These are phyloP conservation scores for Eucalyptus pumila DNA, from an alignment of 345 rosid genomes.

Conservation along the genomic window DNA sequence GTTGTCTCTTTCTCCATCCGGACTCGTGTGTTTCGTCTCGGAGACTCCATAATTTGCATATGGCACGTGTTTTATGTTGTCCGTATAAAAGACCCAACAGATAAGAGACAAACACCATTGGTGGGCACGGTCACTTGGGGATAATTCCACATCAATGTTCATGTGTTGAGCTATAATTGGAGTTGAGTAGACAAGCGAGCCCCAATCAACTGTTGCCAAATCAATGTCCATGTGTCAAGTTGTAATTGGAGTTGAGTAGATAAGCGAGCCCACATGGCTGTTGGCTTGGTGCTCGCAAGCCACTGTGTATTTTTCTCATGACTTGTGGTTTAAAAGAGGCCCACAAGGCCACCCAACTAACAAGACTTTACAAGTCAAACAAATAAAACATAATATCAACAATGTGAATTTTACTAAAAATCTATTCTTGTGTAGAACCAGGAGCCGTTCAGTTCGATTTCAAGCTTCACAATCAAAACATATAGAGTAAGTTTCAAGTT, in stretches of 20 bases:
- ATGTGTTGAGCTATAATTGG: no score
- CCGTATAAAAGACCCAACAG: neutral
- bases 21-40: neutral
- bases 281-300: neutral
- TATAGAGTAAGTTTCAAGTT: neutral
- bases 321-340: neutral
- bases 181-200: no score
- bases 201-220: neutral
- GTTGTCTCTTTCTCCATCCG: neutral
- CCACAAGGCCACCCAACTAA: neutral
- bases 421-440: rapidly evolving
- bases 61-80: no score
- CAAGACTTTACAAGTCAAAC: neutral
- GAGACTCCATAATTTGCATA: neutral
- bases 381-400: neutral
- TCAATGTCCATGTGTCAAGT: neutral
- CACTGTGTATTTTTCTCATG: neutral
- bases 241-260: neutral
- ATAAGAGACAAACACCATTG: neutral
- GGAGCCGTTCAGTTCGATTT: rapidly evolving
- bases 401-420: neutral
- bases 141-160: no score
- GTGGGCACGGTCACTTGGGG: neutral
- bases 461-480: neutral
- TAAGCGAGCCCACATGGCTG: neutral